A percentile compares a stretch with the other conserved stretches of the same genome.
Conservation (phyloP, 768 basidiomycete genomes). For the Cyclocybe cylindracea region DNA sequence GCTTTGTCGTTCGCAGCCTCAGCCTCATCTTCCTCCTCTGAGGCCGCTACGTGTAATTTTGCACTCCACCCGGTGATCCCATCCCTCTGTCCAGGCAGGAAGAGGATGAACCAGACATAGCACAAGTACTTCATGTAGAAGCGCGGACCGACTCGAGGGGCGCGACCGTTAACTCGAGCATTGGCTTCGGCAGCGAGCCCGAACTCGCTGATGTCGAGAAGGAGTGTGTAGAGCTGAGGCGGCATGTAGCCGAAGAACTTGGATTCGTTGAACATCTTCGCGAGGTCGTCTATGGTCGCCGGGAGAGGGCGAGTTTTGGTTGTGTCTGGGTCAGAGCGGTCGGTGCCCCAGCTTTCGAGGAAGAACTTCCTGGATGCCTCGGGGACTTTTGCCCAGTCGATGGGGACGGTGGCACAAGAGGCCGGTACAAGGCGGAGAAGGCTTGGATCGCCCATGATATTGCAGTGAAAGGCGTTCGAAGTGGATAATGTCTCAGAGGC, state of each 20-base stretch:
- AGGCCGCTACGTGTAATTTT: background rate
- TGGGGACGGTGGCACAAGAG: background rate
- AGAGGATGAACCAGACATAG: too few relatives aligned
- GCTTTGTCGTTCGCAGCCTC: background rate
- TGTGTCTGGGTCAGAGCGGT: too few relatives aligned
- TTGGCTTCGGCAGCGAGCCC: background rate
- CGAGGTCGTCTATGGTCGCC: background rate
- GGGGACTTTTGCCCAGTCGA: background rate
- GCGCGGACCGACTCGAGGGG: too few relatives aligned
- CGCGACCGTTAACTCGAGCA: background rate
- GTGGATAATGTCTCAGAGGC: too few relatives aligned
- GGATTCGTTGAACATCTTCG: constrained; percentile 4
- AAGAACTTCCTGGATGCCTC: background rate
- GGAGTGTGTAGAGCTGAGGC: background rate
- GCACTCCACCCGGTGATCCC: background rate
- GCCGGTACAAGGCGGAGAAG: background rate
- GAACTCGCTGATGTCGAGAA: constrained; percentile 4
- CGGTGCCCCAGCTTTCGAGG: background rate
- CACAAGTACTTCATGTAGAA: too few relatives aligned
- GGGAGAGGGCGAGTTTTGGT: background rate
- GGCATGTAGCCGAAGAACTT: constrained; percentile 5
- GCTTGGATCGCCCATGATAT: background rate
- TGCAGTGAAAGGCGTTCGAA: too few relatives aligned
- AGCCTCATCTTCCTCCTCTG: background rate
- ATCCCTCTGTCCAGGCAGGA: background rate